Conservation (phyloP, 2,329 filamentous ascomycete genomes). For the Cladosporium cucumerinum region DNA sequence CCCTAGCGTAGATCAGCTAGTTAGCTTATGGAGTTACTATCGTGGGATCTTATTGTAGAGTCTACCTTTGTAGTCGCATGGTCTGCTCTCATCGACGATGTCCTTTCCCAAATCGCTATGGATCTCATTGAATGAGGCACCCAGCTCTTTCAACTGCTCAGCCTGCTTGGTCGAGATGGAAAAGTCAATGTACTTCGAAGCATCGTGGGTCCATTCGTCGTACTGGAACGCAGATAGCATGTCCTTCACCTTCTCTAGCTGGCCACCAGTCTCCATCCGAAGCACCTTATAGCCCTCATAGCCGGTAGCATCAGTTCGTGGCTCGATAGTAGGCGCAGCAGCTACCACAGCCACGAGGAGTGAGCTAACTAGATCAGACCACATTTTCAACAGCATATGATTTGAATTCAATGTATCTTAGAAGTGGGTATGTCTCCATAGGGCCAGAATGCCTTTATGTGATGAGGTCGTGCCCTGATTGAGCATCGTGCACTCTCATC, state of each 20-base stretch:
- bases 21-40: background rate
- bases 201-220: conserved; percentile 24
- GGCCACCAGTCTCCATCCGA: conserved; percentile 10
- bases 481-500: background rate
- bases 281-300: conserved; percentile 43
- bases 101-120: conserved; percentile 45
- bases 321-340: background rate
- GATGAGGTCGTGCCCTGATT: background rate
- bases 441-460: background rate
- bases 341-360: background rate
- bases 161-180: conserved; percentile 13
- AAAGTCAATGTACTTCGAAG: conserved; percentile 31
- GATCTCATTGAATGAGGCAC: conserved; percentile 36
- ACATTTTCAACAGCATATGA: background rate
- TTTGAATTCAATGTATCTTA: background rate
- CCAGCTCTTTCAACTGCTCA: conserved; percentile 32
- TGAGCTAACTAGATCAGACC: background rate
- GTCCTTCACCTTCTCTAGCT: conserved; percentile 22
- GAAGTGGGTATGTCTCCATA: background rate
- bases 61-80: conserved; percentile 7
- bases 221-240: conserved; percentile 38
- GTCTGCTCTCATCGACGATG: conserved; percentile 30
- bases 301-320: background rate
- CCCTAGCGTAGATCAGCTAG: conserved; percentile 10
- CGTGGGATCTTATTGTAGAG: background rate